Base-by-base conservation (phyloP, 2,329 filamentous ascomycete genomes). In the Pezicula rhizophila region DNA sequence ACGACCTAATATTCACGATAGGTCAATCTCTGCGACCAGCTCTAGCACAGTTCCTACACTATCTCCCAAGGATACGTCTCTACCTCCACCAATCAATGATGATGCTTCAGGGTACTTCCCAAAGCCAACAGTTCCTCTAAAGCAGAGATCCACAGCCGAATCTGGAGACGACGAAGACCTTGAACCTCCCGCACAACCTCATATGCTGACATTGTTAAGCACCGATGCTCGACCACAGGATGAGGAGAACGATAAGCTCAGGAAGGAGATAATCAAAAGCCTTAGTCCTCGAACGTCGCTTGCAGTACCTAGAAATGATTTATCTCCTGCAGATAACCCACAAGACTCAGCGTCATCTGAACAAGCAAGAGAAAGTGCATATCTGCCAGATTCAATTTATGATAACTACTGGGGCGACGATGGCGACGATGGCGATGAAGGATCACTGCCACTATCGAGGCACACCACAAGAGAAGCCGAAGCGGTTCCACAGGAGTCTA, bases 181-280 rank as follows among this genome's bases (percentile, higher is more conserved):
- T 14, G 28, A 50, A 11, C 47, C 54, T 15, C 43, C 51, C 20
- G 17, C 15, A 8, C 42, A 38, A 45, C 51, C 56, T 26, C 46
- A 57, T 18, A 34, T 53, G 10, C 15, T 56, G 12, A 56, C 59
- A 23, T 51, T 49, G 2, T 25, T 59, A 15, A 59, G 53, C 31
- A 58, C 50, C 14, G 57, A 64, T 20, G 45, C 48, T 33, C 23
- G 26, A 20, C 40, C 52, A 17, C 39, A 60, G 38, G 57, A 63
- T 50, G 79, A 84, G 55, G 85, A 89, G 59, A 89, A 79, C 58
- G 87, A 91, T 55, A 74, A 78, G 48, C 64, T 91, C 42, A 76
- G 82, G 25, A 84, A 88, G 51, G 87, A 91, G 58, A 91, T 91
- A 47, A 80, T 89, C 46, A 80, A 79, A 50, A 86, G 81, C 38